Evolutionary conservation across 1,284 basidiomycete species (phyloP), one percentile per base, ranked within the genome.

Genomic region (Cryptococcus sp.): DNA sequence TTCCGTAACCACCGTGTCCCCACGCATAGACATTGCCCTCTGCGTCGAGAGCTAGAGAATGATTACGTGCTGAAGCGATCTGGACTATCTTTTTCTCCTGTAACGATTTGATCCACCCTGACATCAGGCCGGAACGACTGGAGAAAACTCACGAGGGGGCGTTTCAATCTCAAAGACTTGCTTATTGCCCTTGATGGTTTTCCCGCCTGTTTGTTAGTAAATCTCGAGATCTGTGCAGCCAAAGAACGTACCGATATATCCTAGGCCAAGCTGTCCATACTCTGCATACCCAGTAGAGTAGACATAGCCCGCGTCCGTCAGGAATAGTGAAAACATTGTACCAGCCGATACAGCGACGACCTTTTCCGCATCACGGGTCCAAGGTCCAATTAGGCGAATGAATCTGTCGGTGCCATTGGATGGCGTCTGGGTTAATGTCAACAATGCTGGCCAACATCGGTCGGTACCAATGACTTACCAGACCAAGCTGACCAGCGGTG

Each of bases 241-340:
- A 18, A 16, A 37, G 13, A 23, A 48, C 58, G 23, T 25, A 18
- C 91, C 90, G 0, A 90, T 91, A 52, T 83, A 82, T 14, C 92
- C 92, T 64, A 91, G 93, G 1, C 91, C 93, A 0, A 97, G 79
- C 62, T 96, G 91, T 1, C 93, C 93, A 60, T 89, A 85, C 73
- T 96, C 91, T n/a, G 85, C 87, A 50, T 87, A 91, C 32, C 93
- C 93, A 59, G 90, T 85, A 0, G 90, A 82, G 67, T 87, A 97
- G 2, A 96, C 88, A 85, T 85, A 85, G 19, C 91, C 93, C 22
- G 79, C 79, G 50, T 83, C 82, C 3, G 89, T 87, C 51, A 94
- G 79, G 49, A 93, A 82, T 16, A 92, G 73, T 1, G 88, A 88
- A 75, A 93, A 96, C 1, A 83, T 85, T 53, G 87, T 77, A 0